Percentiles rank a stretch among this genome's conserved stretches.
phyloP scores from a whole-genome alignment of 2,329 filamentous ascomycete species.

The Pseudocercospora fijiensis region DNA sequence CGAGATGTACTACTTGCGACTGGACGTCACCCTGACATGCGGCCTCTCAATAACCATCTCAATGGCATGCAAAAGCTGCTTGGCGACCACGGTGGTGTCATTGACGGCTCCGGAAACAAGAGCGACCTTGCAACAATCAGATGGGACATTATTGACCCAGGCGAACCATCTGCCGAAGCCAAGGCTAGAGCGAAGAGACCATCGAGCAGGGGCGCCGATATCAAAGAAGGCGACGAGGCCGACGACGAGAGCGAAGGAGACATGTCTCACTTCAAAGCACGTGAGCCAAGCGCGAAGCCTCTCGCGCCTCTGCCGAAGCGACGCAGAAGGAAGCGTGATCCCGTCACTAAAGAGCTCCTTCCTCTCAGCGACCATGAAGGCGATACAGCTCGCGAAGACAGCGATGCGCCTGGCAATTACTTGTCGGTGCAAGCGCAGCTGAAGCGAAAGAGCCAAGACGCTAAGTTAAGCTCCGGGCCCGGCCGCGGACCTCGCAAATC shows the following conservation, averaged over 20 bases:
- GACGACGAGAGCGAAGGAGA: conserved; percentile 26
- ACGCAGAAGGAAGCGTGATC: conserved; percentile 7
- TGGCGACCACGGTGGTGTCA: conserved; percentile 36
- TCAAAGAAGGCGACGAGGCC: conserved; percentile 14
- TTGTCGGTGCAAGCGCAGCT: background rate
- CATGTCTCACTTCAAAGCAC: background rate
- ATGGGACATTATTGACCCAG: conserved; percentile 63
- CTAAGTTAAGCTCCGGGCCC: background rate
- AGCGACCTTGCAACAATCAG: conserved; percentile 58
- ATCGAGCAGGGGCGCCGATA: conserved; percentile 12
- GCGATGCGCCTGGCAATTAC: background rate
- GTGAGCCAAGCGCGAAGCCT: background rate
- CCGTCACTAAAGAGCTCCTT: conserved; percentile 2
- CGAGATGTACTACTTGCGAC: conserved; percentile 62
- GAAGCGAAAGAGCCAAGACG: conserved; percentile 1
- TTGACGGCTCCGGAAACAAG: conserved; percentile 40
- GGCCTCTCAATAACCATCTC: conserved; percentile 60
- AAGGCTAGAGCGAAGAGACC: conserved; percentile 20
- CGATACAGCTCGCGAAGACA: background rate
- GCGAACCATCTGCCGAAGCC: conserved; percentile 41
- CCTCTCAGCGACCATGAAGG: background rate
- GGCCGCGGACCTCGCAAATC: conserved; percentile 12
- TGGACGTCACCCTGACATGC: conserved; percentile 60
- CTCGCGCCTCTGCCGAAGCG: background rate
- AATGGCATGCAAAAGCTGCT: conserved; percentile 43